Conservation (phyloP, 352 stramenopile genomes). For the Phytophthora melonis region DNA sequence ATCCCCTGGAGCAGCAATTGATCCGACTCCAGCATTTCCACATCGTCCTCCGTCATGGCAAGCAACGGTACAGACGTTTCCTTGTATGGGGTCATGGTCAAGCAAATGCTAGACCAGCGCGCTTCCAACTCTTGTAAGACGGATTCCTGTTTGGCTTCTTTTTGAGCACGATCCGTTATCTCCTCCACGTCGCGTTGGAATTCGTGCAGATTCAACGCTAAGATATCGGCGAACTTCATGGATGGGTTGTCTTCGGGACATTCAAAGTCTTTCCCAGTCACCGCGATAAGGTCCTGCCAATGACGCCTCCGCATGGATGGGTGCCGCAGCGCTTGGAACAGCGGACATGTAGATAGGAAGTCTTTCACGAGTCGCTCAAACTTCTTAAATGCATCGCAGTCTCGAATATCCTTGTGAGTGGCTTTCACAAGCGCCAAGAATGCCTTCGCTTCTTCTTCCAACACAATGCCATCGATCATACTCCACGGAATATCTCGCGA, state of each 20-base stretch:
- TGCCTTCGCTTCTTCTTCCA: slow-evolving; percentile 95
- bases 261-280: slow-evolving; percentile 67
- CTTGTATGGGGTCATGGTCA: slow-evolving; percentile 91
- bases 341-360: slow-evolving; percentile 79
- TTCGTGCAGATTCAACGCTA: slow-evolving; percentile 85
- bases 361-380: slow-evolving; percentile 81
- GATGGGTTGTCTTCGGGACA: slow-evolving; percentile 73
- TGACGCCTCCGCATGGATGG: slow-evolving; percentile 79
- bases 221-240: slow-evolving; percentile 83
- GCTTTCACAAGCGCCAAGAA: slow-evolving; percentile 91
- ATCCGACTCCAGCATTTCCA: slow-evolving; percentile 96
- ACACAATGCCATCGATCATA: slow-evolving; percentile 90
- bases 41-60: slow-evolving; percentile 92
- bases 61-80: slow-evolving; percentile 87
- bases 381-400: slow-evolving; percentile 93
- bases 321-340: slow-evolving; percentile 83
- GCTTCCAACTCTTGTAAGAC: slow-evolving; percentile 82
- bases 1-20: slow-evolving; percentile 96
- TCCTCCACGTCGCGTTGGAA: slow-evolving; percentile 90
- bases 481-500: slow-evolving; percentile 92
- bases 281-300: slow-evolving; percentile 72
- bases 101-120: slow-evolving; percentile 75
- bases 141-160: slow-evolving; percentile 93
- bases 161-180: slow-evolving; percentile 91
- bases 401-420: slow-evolving; percentile 88